Conservation (phyloP, 2,329 filamentous ascomycete species). For the Penicillium rolfsii region DNA sequence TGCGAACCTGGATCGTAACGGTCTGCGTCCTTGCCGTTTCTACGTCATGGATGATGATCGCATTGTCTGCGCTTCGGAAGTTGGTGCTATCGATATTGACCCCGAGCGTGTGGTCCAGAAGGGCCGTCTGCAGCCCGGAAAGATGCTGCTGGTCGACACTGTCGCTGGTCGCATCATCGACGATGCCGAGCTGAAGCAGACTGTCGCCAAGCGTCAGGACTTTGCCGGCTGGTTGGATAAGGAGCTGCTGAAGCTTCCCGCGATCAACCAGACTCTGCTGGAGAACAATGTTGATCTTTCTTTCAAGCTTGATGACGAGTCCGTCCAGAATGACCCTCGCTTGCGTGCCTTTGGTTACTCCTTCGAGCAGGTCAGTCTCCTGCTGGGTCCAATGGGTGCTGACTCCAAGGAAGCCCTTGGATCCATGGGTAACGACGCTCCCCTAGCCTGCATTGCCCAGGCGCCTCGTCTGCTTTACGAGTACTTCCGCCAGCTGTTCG, state of each 20-base stretch:
- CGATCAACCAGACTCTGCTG: conserved; percentile 66
- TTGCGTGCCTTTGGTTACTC: conserved; percentile 91
- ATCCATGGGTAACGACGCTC: conserved; percentile 97
- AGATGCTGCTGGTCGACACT: conserved; percentile 95
- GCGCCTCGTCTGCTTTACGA: conserved; percentile 88
- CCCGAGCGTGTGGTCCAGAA: conserved; percentile 90
- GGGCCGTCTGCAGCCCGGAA: conserved; percentile 88
- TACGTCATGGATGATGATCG: conserved; percentile 96
- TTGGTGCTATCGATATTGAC: conserved; percentile 89
- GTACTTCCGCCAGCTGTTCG: conserved; percentile 97
- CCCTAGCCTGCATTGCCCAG: conserved; percentile 86
- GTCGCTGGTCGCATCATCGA: conserved; percentile 90
- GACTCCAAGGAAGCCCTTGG: conserved; percentile 97
- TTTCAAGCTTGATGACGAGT: conserved; percentile 67
- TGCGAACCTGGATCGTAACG: conserved; percentile 94
- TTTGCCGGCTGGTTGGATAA: conserved; percentile 88
- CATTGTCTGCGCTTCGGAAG: conserved; percentile 95
- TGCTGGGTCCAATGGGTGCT: conserved; percentile 92
- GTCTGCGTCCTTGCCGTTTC: conserved; percentile 92
- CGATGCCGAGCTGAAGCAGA: conserved; percentile 86
- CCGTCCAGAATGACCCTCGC: conserved; percentile 80
- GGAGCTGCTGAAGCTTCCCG: conserved; percentile 79
- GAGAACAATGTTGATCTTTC: conserved; percentile 64
- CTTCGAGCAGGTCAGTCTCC: conserved; percentile 88
- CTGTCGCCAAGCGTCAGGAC: conserved; percentile 82